Percentiles rank a stretch among this genome's conserved stretches.
Conservation (phyloP, 306 rosid species). For the Canavalia ensiformis region DNA sequence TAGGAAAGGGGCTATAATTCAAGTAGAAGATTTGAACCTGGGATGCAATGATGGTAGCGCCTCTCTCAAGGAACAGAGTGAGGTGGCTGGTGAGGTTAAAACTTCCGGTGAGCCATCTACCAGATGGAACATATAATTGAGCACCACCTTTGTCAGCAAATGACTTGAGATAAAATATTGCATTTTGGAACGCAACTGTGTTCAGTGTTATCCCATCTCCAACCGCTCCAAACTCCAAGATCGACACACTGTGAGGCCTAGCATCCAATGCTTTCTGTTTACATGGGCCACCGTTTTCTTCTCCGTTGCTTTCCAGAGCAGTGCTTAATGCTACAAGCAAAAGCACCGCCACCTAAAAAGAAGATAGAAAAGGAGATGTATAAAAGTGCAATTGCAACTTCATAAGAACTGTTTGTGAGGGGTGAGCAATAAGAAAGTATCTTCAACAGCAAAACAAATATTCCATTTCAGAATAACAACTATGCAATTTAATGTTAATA, state of each 20-base stretch:
- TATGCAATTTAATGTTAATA: no score
- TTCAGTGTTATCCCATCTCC: constrained; percentile 76
- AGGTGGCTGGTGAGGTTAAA: constrained; percentile 75
- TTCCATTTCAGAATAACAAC: no score
- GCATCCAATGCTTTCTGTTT: constrained; percentile 44
- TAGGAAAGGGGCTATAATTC: not conserved
- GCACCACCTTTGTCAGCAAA: constrained; percentile 81
- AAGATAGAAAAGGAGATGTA: constrained; percentile 14
- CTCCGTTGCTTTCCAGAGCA: constrained; percentile 46
- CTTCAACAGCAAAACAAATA: no score
- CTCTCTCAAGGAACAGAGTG: constrained; percentile 71
- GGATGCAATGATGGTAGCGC: constrained; percentile 67
- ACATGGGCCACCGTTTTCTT: constrained; percentile 50
- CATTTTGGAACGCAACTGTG: constrained; percentile 58
- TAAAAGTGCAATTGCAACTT: constrained; percentile 11
- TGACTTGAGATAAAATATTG: constrained; percentile 58
- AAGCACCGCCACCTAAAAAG: constrained; percentile 55
- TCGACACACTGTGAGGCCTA: constrained; percentile 73
- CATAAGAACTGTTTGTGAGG: not conserved
- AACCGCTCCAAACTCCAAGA: constrained; percentile 74
- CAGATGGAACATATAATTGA: constrained; percentile 70
- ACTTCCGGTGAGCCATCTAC: constrained; percentile 75
- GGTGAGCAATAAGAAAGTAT: not conserved
- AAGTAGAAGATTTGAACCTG: constrained; percentile 51
- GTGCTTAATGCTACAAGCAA: constrained; percentile 48